Percentiles rank a stretch among this genome's conserved stretches.
These are phyloP conservation scores for Bassia scoparia DNA, from an alignment of 148 eudicot genomes.

Conservation along the genomic window DNA sequence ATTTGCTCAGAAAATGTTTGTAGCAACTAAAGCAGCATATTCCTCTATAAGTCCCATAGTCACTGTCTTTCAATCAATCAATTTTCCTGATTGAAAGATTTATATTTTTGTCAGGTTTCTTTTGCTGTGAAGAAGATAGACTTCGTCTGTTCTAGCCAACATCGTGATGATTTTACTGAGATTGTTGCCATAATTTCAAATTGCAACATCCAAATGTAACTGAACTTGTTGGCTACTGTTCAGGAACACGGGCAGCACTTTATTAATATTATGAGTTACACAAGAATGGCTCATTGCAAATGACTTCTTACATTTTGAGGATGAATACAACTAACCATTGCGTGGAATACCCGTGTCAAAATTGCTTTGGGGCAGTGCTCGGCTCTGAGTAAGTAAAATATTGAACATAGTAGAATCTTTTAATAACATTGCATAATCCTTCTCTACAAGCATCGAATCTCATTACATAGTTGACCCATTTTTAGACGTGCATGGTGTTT, in stretches of 20 bases:
- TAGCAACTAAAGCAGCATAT: no score
- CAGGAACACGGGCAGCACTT: slow-evolving; percentile 87
- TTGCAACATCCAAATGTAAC: slow-evolving; percentile 80
- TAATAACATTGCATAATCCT: neutral
- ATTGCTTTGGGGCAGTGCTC: slow-evolving; percentile 96
- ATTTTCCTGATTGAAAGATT: slow-evolving; percentile 13
- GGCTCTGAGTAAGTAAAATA: slow-evolving; percentile 89
- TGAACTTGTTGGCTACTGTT: slow-evolving; percentile 90
- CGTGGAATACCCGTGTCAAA: slow-evolving; percentile 94
- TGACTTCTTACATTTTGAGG: slow-evolving; percentile 76
- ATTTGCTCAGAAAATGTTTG: no score
- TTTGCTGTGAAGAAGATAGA: slow-evolving; percentile 93
- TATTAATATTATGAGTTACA: slow-evolving; percentile 81
- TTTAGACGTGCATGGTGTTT: neutral
- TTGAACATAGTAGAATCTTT: neutral
- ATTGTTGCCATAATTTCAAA: slow-evolving; percentile 60
- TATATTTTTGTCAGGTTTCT: slow-evolving; percentile 46
- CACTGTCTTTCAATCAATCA: no score
- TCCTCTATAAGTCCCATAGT: no score
- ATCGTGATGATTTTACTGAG: slow-evolving; percentile 65
- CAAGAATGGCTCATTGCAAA: slow-evolving; percentile 75
- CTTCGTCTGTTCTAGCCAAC: slow-evolving; percentile 52
- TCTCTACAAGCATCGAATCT: neutral
- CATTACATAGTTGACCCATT: neutral
- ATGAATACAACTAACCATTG: slow-evolving; percentile 76